Evolutionary conservation across 1,284 basidiomycete species (phyloP), one percentile per base, ranked within the genome.

Genomic region (Ustilago hordei): DNA sequence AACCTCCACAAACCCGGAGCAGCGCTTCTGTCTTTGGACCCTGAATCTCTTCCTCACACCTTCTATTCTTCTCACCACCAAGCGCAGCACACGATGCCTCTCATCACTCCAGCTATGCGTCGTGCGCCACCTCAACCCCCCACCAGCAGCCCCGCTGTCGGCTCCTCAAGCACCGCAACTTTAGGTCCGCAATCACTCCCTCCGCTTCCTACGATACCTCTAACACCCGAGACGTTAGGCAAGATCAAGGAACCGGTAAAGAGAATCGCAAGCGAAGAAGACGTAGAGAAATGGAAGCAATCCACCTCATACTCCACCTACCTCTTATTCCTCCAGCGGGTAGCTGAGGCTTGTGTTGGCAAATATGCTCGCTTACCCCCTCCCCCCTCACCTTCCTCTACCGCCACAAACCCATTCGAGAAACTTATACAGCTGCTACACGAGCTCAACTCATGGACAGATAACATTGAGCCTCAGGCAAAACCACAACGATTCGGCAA

Each of bases 401-500:
- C 36, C 8, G 32, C 53, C 19, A 38, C 53, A 1, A 58, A 36
- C 1, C 61, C 65, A 8, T 15, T 91, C 28, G 69, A 82, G 11
- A 84, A 83, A 47, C 87, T 91, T 5, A 80, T 94, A 3, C 67
- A 71, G 0, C 86, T 95, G 62, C 88, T 99, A 4, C 90, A 93
- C 66, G 87, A 88, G n/a, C 87, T 98, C 58, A 90, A 92, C 76
- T 69, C 76, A 0, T 95, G 94, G 94, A 91, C 95, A 12, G 90
- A 92, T 55, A 91, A 92, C 38, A 93, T 95, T 12, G 94, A 94
- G 4, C 91, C 92, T 0, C 89, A 91, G 4, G 87, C 90, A n/a
- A 91, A 91, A 7, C 91, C 93, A 2, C 97, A 98, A 83, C 90
- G 97, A 1, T 99, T 96, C 81, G 97, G 96, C 3, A 98, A 99